phyloP scores from a whole-genome alignment of 148 eudicot genomes.

The Camellia japonica region DNA sequence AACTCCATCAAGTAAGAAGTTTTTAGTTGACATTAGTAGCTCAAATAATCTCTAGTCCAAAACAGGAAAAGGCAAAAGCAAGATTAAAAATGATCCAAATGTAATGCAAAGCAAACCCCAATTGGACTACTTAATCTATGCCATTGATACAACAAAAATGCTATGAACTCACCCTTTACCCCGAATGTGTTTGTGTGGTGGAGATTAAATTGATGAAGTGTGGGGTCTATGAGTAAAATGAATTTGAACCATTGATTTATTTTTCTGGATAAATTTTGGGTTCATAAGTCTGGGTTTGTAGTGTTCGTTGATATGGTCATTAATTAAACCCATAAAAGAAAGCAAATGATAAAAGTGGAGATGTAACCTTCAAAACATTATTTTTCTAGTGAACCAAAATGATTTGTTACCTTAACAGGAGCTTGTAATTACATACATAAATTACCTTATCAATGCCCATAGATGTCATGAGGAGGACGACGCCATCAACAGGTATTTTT shows the following conservation, averaged over 20 bases:
- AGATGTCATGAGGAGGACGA: constrained; percentile 81
- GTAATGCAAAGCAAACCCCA: neutral
- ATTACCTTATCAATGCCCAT: constrained; percentile 70
- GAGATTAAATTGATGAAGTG: too few relatives aligned
- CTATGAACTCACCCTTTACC: too few relatives aligned
- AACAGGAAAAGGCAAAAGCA: neutral
- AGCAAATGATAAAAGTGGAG: neutral
- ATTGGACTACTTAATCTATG: neutral
- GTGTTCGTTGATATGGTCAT: too few relatives aligned
- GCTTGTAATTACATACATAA: neutral
- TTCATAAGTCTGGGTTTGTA: too few relatives aligned
- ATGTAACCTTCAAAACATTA: neutral
- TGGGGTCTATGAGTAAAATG: too few relatives aligned
- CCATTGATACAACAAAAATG: neutral
- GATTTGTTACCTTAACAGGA: neutral
- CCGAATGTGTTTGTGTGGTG: too few relatives aligned
- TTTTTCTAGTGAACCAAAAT: neutral
- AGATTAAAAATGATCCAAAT: too few relatives aligned
- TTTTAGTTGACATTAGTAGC: neutral
- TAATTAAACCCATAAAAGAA: too few relatives aligned
- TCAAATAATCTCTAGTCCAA: neutral
- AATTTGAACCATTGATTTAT: too few relatives aligned
- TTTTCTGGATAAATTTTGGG: too few relatives aligned
- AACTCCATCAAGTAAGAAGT: neutral
- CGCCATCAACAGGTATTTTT: constrained; percentile 89